Base-by-base conservation (phyloP, 2,329 filamentous ascomycete genomes). In the Talaromyces sp. region DNA sequence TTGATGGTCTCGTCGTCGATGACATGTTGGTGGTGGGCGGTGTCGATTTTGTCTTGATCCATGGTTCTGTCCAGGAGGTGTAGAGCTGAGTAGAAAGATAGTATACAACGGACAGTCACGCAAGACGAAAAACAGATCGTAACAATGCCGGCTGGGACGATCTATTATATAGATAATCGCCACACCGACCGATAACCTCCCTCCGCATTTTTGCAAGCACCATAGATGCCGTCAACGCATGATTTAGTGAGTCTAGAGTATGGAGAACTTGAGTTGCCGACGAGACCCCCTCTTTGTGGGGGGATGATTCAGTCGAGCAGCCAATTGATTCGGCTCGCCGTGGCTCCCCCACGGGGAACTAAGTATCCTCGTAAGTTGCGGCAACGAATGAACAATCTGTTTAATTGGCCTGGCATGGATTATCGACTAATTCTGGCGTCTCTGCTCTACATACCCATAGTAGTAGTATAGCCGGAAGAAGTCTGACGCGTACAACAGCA, bases 91-190 rank as follows among this genome's bases (percentile, higher is more conserved):
- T 31, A 52, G n/a, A 31, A 54, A 54, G 3, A 54, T 14, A 19
- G 31, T 54, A 14, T 37, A 24, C 8, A 22, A 8, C 8, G 16
- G 52, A 39, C 27, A 6, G 22, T 50, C 22, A 56, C 11, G 6
- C 33, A 37, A 33, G 52, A 24, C 14, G 33, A 2, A 35, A 35
- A 5, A 6, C 1, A 22, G 19, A 56, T 3, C 4, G 2, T 14
- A 9, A 24, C 2, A 37, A 22, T 16, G 31, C 27, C 13, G 31
- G 16, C 35, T 39, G 56, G n/a, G 22, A 58, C 16, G 6, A 27
- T 19, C n/a, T n/a, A 37, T 59, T 59, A 59, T 59, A 59, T 59
- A 56, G 31, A 56, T 39, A 56, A 24, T 56, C 52, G 33, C 52
- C 52, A 56, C 52, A 49, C 13, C 45, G 22, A 24, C 27, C 54